Evolutionary conservation across 2,329 filamentous ascomycete species (phyloP), one percentile per base, ranked within the genome.

Genomic region (Xylariaceae sp.): DNA sequence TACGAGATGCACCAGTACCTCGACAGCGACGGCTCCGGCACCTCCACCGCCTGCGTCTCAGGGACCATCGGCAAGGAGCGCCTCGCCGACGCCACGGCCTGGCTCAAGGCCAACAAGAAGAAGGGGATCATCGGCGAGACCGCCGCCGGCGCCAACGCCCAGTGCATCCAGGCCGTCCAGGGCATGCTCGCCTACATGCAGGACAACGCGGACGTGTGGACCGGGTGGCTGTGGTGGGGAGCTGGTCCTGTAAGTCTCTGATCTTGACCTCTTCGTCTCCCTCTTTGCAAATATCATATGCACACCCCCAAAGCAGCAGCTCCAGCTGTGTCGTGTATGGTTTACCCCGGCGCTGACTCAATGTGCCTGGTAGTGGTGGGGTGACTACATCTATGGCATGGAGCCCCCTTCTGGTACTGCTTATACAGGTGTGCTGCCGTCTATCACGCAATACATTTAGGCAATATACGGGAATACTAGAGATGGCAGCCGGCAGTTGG

Each of bases 1-100:
- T 78, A 75, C 55, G 69, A 79, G 64, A 78, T 79, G 74, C 76
- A 79, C 61, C 76, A 79, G 64, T 79, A 79, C 59, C 72, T 79
- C 16, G 76, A 79, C 60, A 51, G 57, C 1, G 76, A 79, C 55
- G 65, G 67, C 32, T 77, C 73, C 4, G 75, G 75, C 18, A 78
- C 74, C 3, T 59, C 59, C 3, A 51, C 61, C 12, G 50, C 52
- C 7, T 79, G 76, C 48, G 74, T 76, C 11, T 73, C 65, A 38
- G 49, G 54, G 37, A 71, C 67, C 13, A 70, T 78, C 45, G 76
- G 76, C 43, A 60, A 51, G 4, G 67, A 77, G 59, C 67, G 74
- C 15, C 49, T 79, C 19, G 55, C 57, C 9, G 66, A 58, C 8
- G 75, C 75, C 12, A 79, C 75, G 9, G 56, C 60, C 39, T 81